These are phyloP conservation scores for Neckera pumila DNA, from an alignment of 225 moss, liverwort and hornwort species.

Conservation along the genomic window DNA sequence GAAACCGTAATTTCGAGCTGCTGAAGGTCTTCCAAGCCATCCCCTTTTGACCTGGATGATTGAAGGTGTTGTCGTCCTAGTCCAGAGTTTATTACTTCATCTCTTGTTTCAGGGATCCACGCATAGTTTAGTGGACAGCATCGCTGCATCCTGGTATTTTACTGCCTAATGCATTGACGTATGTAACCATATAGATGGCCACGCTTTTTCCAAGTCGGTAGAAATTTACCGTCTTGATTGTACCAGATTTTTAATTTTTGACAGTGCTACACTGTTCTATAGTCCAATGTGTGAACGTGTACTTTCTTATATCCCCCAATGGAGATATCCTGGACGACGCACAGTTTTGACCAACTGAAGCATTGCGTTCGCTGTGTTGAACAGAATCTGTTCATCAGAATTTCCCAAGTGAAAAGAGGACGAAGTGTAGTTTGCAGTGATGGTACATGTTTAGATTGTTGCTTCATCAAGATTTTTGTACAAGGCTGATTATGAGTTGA, in stretches of 20 bases:
- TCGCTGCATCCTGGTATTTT: not conserved
- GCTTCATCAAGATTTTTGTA: not conserved
- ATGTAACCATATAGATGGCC: not conserved
- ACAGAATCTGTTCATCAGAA: not conserved
- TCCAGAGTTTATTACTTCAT: not conserved
- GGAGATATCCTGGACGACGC: not conserved
- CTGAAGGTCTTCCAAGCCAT: not conserved
- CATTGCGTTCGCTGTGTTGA: too few species aligned
- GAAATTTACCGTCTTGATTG: slow-evolving; percentile 31
- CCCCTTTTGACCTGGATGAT: not conserved
- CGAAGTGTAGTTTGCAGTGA: not conserved
- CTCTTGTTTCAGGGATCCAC: slow-evolving; percentile 6
- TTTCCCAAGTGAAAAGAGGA: not conserved
- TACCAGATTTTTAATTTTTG: slow-evolving; percentile 6
- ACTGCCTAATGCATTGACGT: not conserved
- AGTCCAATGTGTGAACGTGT: not conserved
- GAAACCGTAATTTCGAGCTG: not conserved
- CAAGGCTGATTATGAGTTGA: not conserved
- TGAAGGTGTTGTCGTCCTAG: not conserved
- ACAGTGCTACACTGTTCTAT: slow-evolving; percentile 9
- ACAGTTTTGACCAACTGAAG: not conserved
- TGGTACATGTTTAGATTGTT: not conserved
- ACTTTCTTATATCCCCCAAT: not conserved
- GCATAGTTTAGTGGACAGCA: slow-evolving; percentile 1
- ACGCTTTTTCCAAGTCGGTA: slow-evolving; percentile 47